Evolutionary conservation across 1,139 yeast genomes (phyloP).

Genomic region (Lodderomyces metapsilosis): DNA sequence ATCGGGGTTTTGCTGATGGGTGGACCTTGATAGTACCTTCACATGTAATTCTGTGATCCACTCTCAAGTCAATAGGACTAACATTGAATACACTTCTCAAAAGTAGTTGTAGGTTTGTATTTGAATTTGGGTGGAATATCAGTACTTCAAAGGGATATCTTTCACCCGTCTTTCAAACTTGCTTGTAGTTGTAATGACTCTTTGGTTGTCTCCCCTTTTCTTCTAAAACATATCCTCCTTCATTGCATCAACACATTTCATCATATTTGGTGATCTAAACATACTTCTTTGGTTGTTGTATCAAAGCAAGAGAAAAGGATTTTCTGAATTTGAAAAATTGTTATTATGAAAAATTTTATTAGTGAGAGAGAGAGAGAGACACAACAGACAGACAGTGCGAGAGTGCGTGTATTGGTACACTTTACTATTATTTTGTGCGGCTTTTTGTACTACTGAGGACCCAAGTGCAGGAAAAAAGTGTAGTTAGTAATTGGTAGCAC

Average conservation of each 20-base stretch:
- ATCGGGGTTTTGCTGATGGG: not conserved
- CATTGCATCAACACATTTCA: not conserved
- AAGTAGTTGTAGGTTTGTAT: too few relatives aligned
- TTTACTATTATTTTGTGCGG: not conserved
- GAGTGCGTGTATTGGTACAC: constrained; percentile 4
- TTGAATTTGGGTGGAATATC: too few relatives aligned
- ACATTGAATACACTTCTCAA: too few relatives aligned
- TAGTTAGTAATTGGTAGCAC: not conserved
- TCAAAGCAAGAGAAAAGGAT: constrained; percentile 11
- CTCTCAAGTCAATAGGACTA: too few relatives aligned
- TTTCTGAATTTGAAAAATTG: constrained; percentile 6
- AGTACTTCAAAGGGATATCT: too few relatives aligned
- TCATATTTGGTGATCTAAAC: constrained; percentile 4
- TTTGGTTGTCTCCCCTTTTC: not conserved
- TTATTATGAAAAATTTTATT: constrained; percentile 11
- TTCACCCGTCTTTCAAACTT: too few relatives aligned
- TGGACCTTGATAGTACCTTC: too few relatives aligned
- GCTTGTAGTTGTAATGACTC: too few relatives aligned
- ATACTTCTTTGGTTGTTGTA: constrained; percentile 12
- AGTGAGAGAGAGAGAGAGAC: constrained; percentile 5
- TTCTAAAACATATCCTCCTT: not conserved
- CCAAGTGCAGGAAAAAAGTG: too few relatives aligned
- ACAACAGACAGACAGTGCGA: not conserved
- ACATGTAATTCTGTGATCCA: too few relatives aligned
- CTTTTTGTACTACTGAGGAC: too few relatives aligned